phyloP scores from a whole-genome alignment of 1,284 basidiomycete genomes.

The Cutaneotrichosporon sp. region DNA sequence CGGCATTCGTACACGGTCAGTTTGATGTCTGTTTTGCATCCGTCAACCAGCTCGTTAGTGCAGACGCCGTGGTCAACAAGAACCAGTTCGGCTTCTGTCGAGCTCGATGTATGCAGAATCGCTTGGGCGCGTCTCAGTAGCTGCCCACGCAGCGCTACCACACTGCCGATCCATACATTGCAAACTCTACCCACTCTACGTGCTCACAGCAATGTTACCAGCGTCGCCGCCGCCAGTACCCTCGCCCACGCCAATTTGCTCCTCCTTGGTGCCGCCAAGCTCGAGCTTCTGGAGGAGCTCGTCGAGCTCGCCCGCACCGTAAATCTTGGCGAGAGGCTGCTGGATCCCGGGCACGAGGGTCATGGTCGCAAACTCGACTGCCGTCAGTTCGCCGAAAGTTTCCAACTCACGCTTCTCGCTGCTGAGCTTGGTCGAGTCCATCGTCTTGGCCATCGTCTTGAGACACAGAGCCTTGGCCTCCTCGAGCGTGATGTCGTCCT shows the following conservation, averaged over 20 bases:
- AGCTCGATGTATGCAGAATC: too few species aligned
- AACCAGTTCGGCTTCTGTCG: too few species aligned
- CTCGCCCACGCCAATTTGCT: slow-evolving; percentile 47
- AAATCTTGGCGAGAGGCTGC: slow-evolving; percentile 87
- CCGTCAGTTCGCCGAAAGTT: not conserved
- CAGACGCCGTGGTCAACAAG: too few species aligned
- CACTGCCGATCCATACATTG: slow-evolving; percentile 4
- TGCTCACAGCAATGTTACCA: slow-evolving; percentile 49
- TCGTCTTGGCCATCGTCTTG: slow-evolving; percentile 97
- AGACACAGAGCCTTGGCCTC: slow-evolving; percentile 89
- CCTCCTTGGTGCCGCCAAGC: slow-evolving; percentile 78
- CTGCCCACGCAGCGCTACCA: too few species aligned
- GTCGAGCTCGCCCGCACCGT: slow-evolving; percentile 87
- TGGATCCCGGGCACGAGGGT: slow-evolving; percentile 76
- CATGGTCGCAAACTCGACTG: slow-evolving; percentile 95
- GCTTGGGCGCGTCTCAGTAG: too few species aligned
- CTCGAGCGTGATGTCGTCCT: slow-evolving; percentile 86
- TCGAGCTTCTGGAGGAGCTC: slow-evolving; percentile 78
- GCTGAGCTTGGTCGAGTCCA: slow-evolving; percentile 95
- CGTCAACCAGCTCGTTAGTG: too few species aligned
- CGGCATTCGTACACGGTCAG: too few species aligned
- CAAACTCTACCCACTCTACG: slow-evolving; percentile 26
- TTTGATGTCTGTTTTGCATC: too few species aligned
- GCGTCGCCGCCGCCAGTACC: slow-evolving; percentile 52
- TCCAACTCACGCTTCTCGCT: slow-evolving; percentile 80